Evolutionary conservation across 2,329 filamentous ascomycete genomes (phyloP).

Genomic region (Penicillium sp.): DNA sequence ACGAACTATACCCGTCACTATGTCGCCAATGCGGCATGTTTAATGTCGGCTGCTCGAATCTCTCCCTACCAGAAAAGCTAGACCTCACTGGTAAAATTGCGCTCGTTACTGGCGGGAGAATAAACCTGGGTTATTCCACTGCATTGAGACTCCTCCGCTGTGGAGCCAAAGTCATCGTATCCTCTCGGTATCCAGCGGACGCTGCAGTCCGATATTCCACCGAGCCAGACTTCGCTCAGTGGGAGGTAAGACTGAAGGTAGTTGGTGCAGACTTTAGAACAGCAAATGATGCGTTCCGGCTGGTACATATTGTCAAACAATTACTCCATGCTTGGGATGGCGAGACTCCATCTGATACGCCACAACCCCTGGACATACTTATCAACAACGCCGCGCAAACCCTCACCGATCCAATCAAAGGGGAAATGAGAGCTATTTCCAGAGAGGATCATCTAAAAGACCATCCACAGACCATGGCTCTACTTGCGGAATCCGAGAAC

Average conservation of each 20-base stretch:
- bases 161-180: conserved; percentile 38
- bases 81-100: conserved; percentile 29
- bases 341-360: neutral
- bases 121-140: conserved; percentile 38
- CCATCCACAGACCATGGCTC: neutral
- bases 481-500: neutral
- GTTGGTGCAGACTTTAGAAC: conserved; percentile 38
- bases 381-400: conserved; percentile 46
- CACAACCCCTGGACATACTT: conserved; percentile 31
- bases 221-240: conserved; percentile 15
- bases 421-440: conserved; percentile 31
- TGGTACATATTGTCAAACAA: conserved; percentile 25
- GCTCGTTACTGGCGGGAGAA: conserved; percentile 38
- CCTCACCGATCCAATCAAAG: conserved; percentile 35
- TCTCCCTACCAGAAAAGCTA: conserved; percentile 33
- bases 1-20: conserved; percentile 32
- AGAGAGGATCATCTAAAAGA: conserved; percentile 23
- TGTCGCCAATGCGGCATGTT: conserved; percentile 39
- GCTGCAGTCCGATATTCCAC: conserved; percentile 31
- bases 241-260: conserved; percentile 25
- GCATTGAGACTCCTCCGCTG: conserved; percentile 38
- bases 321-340: conserved; percentile 24
- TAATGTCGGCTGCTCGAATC: conserved; percentile 31
- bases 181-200: conserved; percentile 39
- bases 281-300: conserved; percentile 33